A percentile compares a stretch with the other conserved stretches of the same genome.
phyloP scores from a whole-genome alignment of 179 eudicot genomes.

The Silene noctiflora region DNA sequence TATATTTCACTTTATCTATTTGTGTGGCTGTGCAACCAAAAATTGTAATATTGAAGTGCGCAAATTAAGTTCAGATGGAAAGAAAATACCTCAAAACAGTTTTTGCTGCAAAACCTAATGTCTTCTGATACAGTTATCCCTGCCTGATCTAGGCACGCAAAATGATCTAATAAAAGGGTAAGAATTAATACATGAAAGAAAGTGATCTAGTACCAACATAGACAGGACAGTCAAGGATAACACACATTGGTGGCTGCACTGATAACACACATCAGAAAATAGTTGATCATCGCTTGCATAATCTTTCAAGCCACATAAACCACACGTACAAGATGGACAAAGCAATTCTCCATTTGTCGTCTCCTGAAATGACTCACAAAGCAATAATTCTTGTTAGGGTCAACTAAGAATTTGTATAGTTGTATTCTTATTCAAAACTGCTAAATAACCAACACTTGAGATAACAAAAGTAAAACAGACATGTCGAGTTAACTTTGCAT shows the following conservation, averaged over 20 bases:
- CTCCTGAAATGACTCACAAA: conserved; percentile 33
- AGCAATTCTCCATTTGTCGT: conserved; percentile 31
- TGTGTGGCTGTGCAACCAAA: background rate
- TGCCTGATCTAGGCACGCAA: conserved; percentile 36
- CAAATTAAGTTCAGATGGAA: conserved; percentile 7
- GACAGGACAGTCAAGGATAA: conserved; percentile 10
- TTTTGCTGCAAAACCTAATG: conserved; percentile 41
- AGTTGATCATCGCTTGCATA: conserved; percentile 21
- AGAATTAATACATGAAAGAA: background rate
- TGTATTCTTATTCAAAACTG: background rate
- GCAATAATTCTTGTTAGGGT: background rate
- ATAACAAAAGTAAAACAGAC: background rate
- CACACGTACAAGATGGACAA: conserved; percentile 52
- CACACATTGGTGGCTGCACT: conserved; percentile 49
- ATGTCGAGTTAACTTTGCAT: background rate
- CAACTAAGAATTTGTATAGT: background rate
- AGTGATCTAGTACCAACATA: conserved; percentile 4
- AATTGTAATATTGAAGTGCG: background rate
- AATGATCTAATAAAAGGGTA: conserved; percentile 36
- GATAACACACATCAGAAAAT: conserved; percentile 40
- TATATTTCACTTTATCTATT: background rate
- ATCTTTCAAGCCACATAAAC: conserved; percentile 39
- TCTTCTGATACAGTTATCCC: conserved; percentile 27
- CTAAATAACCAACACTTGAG: background rate
- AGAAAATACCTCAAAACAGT: conserved; percentile 41